Base-by-base conservation (phyloP, 2,329 filamentous ascomycete species). In the Cladosporium cucumerinum region DNA sequence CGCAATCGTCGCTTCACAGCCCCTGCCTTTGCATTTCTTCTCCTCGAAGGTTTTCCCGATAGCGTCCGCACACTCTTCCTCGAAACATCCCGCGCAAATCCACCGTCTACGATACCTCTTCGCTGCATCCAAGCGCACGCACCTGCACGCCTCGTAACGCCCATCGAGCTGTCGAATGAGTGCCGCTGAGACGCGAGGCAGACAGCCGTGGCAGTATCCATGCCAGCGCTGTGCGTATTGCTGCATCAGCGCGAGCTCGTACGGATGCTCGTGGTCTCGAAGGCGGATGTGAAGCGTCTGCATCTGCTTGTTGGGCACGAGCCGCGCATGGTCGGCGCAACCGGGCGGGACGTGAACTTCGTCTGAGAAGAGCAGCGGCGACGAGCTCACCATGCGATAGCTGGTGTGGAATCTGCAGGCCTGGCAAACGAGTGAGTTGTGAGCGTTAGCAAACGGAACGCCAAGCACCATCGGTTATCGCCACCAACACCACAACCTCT, bases 401-500 rank as follows among this genome's bases (percentile, higher is more conserved):
- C 58, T 61, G 26, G 58, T 36, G 46, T 61, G 58, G 46, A 61
- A 61, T 52, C 58, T 51, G 58, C 58, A 61, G 28, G 58, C 57
- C 57, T 60, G 57, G 18, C 11, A 7, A 18, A 49, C 8, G 49
- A 30, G 28, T 8, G 8, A 32, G 14, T 11, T 12, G 18, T 28
- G 6, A 18, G 18, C 14, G 16, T 54, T 5, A 54, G 51, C 54
- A 14, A 57, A 43, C 0, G 36, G 2, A 43, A 43, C 36, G 7
- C 10, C 1, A 39, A 39, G 18, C 14, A 16, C 14, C 12, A 16
- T 16, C 36, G 18, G 5, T n/a, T 2, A 18, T 43, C 18, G 36
- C 18, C 36, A n/a, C 36, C 36, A n/a, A 7, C 36, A 43, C 18
- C 18, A n/a, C 18, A 1, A 10, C 36, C 7, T n/a, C 39, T 5